Percentiles rank a stretch among this genome's conserved stretches.
Conservation (phyloP, 495 filamentous ascomycete species). For the Immersiella caudata region DNA sequence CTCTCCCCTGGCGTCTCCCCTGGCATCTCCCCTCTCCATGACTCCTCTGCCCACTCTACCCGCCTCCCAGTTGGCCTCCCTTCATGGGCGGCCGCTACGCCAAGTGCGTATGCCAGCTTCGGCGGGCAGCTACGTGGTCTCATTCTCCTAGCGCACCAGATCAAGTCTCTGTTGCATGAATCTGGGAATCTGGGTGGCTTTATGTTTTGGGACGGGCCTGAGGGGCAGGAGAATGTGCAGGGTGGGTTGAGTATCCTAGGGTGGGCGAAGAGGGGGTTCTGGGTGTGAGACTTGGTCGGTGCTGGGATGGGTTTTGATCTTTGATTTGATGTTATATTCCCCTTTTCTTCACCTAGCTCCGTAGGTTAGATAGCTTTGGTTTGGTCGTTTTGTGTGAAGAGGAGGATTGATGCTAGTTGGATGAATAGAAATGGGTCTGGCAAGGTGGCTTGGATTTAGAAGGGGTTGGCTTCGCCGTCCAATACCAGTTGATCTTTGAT, state of each 20-base stretch:
- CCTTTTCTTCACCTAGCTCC: neutral
- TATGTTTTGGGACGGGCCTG: slow-evolving; percentile 25
- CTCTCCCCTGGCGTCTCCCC: neutral
- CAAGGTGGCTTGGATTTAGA: too few species aligned
- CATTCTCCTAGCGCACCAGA: neutral
- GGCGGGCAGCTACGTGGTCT: slow-evolving; percentile 2
- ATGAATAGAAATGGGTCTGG: neutral
- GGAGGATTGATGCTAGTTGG: neutral
- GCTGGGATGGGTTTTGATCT: neutral
- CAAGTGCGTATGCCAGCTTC: neutral
- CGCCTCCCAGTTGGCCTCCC: slow-evolving; percentile 15
- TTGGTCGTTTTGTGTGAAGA: neutral
- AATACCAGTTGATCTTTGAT: too few species aligned
- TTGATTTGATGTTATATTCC: neutral
- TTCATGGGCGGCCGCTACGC: neutral
- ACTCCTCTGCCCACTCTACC: slow-evolving; percentile 15
- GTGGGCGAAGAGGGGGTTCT: slow-evolving; percentile 22
- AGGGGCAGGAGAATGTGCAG: slow-evolving; percentile 22
- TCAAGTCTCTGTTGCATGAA: neutral
- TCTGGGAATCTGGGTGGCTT: slow-evolving; percentile 17
- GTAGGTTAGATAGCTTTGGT: neutral
- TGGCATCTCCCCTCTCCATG: slow-evolving; percentile 18
- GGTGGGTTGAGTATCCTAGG: slow-evolving; percentile 17
- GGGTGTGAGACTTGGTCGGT: neutral
- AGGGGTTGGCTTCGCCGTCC: too few species aligned